phyloP scores from a whole-genome alignment of 148 eudicot species.

The Camellia lanceoleosa region DNA sequence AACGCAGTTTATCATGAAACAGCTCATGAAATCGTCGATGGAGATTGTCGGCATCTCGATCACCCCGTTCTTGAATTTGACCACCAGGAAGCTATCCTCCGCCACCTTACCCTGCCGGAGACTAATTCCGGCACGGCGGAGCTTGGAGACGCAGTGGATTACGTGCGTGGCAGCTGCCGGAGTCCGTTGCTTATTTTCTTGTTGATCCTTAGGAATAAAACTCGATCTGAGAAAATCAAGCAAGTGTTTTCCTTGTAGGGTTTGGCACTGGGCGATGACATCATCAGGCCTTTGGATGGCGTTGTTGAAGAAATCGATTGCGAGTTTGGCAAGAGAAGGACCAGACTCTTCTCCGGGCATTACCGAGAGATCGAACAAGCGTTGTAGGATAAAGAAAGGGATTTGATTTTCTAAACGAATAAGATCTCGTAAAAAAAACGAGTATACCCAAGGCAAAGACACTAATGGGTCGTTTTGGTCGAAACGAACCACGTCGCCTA shows the following conservation, averaged over 20 bases:
- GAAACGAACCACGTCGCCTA: slow-evolving; percentile 32
- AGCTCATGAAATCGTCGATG: slow-evolving; percentile 68
- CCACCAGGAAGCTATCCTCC: slow-evolving; percentile 46
- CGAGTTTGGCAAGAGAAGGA: slow-evolving; percentile 32
- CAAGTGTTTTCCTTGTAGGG: slow-evolving; percentile 48
- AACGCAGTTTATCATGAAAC: slow-evolving; percentile 58
- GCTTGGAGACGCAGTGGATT: slow-evolving; percentile 60
- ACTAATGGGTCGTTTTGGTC: slow-evolving; percentile 63
- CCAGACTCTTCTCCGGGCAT: slow-evolving; percentile 12
- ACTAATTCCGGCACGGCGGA: slow-evolving; percentile 60
- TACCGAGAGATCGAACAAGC: slow-evolving; percentile 49
- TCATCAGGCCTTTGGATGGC: slow-evolving; percentile 37
- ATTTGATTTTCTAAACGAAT: slow-evolving; percentile 73
- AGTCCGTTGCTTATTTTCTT: neutral
- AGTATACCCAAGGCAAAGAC: slow-evolving; percentile 61
- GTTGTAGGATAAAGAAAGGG: slow-evolving; percentile 59
- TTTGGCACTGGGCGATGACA: slow-evolving; percentile 21
- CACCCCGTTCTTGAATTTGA: slow-evolving; percentile 53
- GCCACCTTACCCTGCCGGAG: slow-evolving; percentile 28
- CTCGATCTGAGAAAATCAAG: slow-evolving; percentile 64
- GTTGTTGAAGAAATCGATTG: slow-evolving; percentile 54
- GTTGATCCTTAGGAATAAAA: slow-evolving; percentile 40
- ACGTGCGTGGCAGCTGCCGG: slow-evolving; percentile 23
- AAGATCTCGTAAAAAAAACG: slow-evolving; percentile 63
- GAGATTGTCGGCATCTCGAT: slow-evolving; percentile 70